phyloP scores from a whole-genome alignment of 192 early-diverging fungal species.

The Coemansia erecta region DNA sequence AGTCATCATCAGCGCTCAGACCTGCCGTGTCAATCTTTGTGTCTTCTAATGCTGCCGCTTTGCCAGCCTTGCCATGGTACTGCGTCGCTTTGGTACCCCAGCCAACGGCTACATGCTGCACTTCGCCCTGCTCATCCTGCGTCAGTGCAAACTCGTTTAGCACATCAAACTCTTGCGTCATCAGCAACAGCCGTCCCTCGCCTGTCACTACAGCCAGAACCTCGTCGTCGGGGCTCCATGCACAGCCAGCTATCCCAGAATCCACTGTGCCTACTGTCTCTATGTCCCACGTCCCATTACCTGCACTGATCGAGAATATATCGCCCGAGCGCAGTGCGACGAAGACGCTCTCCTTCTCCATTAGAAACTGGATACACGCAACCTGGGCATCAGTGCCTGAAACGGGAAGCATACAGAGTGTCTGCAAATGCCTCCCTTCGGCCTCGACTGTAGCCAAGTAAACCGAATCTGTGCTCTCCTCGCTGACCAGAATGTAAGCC shows the following conservation, averaged over 20 bases:
- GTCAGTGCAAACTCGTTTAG: conserved; percentile 78
- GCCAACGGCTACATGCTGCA: conserved; percentile 75
- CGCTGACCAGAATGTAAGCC: no score
- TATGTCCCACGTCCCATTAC: background rate
- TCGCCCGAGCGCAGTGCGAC: conserved; percentile 52
- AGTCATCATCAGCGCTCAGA: conserved; percentile 68
- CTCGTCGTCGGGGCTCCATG: conserved; percentile 90
- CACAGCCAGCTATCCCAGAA: conserved; percentile 32
- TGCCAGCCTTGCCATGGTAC: conserved; percentile 90
- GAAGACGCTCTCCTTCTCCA: conserved; percentile 55
- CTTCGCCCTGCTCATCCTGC: conserved; percentile 68
- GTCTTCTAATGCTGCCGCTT: conserved; percentile 64
- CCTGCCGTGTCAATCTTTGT: conserved; percentile 36
- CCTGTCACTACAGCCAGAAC: conserved; percentile 78
- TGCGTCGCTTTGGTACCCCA: conserved; percentile 98
- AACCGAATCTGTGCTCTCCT: no score
- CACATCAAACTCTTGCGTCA: conserved; percentile 94
- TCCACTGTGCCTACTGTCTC: conserved; percentile 38
- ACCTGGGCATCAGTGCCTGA: background rate
- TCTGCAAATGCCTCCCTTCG: no score
- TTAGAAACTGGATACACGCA: conserved; percentile 43
- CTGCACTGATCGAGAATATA: conserved; percentile 34
- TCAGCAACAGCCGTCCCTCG: conserved; percentile 54
- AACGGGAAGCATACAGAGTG: no score
- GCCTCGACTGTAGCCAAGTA: no score